phyloP scores from a whole-genome alignment of 2,329 filamentous ascomycete genomes.

The Fusarium keratoplasticum region DNA sequence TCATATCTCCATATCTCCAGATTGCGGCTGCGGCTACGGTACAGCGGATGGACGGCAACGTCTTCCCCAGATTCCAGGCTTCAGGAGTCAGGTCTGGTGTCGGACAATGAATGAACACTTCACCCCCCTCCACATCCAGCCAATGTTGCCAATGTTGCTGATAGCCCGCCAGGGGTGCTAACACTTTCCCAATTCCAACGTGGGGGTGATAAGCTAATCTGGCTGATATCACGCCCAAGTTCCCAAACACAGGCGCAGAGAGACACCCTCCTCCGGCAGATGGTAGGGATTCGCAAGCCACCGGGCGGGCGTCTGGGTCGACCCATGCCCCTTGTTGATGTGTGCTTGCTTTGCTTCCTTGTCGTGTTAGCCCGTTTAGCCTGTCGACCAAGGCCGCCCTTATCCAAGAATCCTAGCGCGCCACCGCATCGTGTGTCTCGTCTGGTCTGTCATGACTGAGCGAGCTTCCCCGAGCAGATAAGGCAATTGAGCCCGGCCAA shows the following conservation, averaged over 20 bases:
- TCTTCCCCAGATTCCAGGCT: constrained; percentile 40
- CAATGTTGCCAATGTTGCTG: constrained; percentile 9
- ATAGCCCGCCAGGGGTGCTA: constrained; percentile 31
- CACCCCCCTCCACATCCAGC: constrained; percentile 1
- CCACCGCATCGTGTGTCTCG: constrained; percentile 27
- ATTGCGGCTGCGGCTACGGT: constrained; percentile 17
- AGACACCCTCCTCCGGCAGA: constrained; percentile 13
- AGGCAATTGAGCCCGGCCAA: constrained; percentile 36
- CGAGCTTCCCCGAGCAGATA: constrained; percentile 37
- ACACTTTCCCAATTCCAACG: constrained; percentile 20
- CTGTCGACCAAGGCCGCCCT: constrained; percentile 16
- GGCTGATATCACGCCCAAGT: constrained; percentile 34
- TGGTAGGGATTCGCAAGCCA: constrained; percentile 34
- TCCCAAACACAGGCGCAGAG: constrained; percentile 7
- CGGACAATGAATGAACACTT: not conserved
- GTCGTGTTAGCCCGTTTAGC: not conserved
- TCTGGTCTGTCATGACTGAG: not conserved
- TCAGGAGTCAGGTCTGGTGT: constrained; percentile 13
- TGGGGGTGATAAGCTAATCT: constrained; percentile 37
- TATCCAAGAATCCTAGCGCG: constrained; percentile 29
- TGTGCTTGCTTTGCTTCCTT: not conserved
- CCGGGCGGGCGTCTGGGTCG: constrained; percentile 10
- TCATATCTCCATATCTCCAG: constrained; percentile 8
- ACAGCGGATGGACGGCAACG: constrained; percentile 31
- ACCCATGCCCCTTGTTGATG: constrained; percentile 12